Base-by-base conservation (phyloP, 2,329 filamentous ascomycete species). In the Pleurostoma richardsiae region DNA sequence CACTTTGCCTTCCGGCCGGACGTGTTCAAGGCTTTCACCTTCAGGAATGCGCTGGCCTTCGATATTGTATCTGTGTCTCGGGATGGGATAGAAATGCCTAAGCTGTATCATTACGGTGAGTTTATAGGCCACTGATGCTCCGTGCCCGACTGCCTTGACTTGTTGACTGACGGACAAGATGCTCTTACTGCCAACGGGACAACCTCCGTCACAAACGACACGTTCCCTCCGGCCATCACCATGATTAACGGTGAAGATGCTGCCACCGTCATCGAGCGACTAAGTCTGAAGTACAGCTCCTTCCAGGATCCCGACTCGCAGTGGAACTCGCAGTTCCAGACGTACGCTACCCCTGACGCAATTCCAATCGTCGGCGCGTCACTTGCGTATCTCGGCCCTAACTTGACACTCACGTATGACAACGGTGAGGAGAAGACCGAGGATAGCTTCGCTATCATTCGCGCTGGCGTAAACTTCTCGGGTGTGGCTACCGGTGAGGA, bases 1-100 rank as follows among this genome's bases (percentile, higher is more conserved):
- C 85, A 88, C 56, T 82, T 85, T 43, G 64, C 69, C 2, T 82
- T 74, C 56, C 63, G 72, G 10, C 76, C 78, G 3, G 76, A 81
- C 52, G 65, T 73, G 4, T 68, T 82, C 10, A 72, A 70, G 39
- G 69, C 77, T 1, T 80, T 83, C 64, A 66, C 29, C 59, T 75
- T 55, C 65, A 70, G 43, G 55, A 67, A 64, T 31, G 49, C 44
- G 4, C 50, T 68, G 5, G 57, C 57, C 1, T 26, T 47, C 5
- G 62, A 65, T 19, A 56, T 86, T 1, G 78, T 85, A 0, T 85
- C 82, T 0, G 71, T 85, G 6, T 85, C 81, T 2, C 53, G 64
- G 4, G 80, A 86, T 56, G 82, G 82, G n/a, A 60, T 68, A 19
- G 70, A 75, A 45, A 58, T 81, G 8, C 83, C 83, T 0, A 70